Evolutionary conservation across 2,329 filamentous ascomycete genomes (phyloP), one percentile per base, ranked within the genome.

Genomic region (Trichoderma simmonsii): DNA sequence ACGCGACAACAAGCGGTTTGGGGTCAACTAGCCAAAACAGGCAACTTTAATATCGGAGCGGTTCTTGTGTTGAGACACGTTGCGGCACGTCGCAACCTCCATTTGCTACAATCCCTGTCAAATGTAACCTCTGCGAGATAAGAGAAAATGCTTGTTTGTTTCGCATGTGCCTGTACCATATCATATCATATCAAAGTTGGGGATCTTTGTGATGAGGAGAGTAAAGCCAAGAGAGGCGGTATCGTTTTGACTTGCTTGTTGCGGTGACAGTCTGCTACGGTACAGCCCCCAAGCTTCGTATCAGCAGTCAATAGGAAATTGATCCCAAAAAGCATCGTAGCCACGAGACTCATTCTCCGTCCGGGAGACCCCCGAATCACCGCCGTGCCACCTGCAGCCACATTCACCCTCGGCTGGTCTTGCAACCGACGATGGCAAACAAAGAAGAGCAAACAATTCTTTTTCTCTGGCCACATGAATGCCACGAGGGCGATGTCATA

Each of bases 21-120:
- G 57, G 57, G 18, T n/a, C 3, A 18, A 21, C 57, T 60, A 60
- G 36, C 54, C 65, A 15, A 48, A 48, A 43, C n/a, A 60, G 65
- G 65, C 24, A 60, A 32, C 26, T 60, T 60, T 30, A 32, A 32
- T 61, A 21, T 36, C n/a, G 48, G 63, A 66, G 51, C 15, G 54
- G 64, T 67, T 67, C 32, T 30, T 67, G 24, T 57, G 14, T 26
- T 67, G 64, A 67, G 64, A 67, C 64, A 67, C 64, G 64, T 67
- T 57, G 64, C 64, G 54, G 34, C 51, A 65, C 62, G 59, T 62
- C 59, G 59, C 62, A 65, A 43, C 36, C 36, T 48, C 48, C 30
- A 36, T 54, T 30, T 21, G 12, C 18, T 12, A 34, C 24, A n/a
- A 57, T 39, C 66, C 66, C 56, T 60, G 66, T 39, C 39, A n/a